Evolutionary conservation across 495 filamentous ascomycete genomes (phyloP).

Genomic region (Immersiella caudata): DNA sequence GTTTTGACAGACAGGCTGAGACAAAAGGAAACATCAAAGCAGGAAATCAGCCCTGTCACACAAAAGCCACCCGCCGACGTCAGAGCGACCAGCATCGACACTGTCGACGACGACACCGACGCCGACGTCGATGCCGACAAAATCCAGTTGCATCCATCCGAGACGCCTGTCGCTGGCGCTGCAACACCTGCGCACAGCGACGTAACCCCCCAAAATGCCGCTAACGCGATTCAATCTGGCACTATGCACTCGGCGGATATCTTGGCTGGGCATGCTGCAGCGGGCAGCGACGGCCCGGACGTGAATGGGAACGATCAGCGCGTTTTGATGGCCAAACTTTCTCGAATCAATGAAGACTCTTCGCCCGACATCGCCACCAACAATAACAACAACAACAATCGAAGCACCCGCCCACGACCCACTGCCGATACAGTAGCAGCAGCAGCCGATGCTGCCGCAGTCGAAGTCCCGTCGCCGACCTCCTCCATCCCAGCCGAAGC

Average conservation of each 20-base stretch:
- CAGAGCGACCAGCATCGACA: background rate
- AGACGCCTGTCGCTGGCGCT: background rate
- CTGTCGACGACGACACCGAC: constrained; percentile 4
- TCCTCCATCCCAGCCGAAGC: constrained; percentile 9
- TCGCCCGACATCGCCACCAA: constrained; percentile 3
- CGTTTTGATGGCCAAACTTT: constrained; percentile 15
- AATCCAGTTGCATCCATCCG: background rate
- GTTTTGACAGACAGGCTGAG: constrained; percentile 18
- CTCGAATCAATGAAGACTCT: constrained; percentile 23
- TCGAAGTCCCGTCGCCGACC: constrained; percentile 5
- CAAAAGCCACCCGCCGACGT: constrained; percentile 17
- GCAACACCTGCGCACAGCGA: constrained; percentile 1
- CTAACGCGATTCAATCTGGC: constrained; percentile 16
- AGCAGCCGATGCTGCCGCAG: constrained; percentile 8
- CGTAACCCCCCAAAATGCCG: constrained; percentile 22
- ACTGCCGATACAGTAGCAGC: background rate
- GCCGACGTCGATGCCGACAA: background rate
- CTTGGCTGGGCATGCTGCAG: constrained; percentile 5
- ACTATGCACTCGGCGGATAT: constrained; percentile 8
- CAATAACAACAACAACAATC: background rate
- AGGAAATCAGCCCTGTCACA: constrained; percentile 6
- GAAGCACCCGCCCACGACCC: background rate
- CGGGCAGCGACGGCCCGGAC: constrained; percentile 13
- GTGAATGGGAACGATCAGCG: constrained; percentile 28
- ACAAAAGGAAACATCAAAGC: constrained; percentile 20